Conservation (phyloP, 495 filamentous ascomycete species). For the Sporormia fimetaria region DNA sequence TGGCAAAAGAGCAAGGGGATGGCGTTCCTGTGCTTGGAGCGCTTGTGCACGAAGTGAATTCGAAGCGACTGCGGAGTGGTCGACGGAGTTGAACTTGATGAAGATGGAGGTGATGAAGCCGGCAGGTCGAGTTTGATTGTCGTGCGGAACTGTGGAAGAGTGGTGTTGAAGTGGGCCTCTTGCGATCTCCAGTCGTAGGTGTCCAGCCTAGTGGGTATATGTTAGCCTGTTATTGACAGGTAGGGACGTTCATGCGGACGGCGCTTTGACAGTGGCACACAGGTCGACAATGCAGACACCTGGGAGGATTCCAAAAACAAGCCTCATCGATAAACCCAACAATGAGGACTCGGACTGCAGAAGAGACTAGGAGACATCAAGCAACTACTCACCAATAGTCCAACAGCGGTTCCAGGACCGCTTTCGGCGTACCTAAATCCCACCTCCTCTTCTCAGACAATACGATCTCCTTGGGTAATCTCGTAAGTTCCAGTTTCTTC, state of each 20-base stretch:
- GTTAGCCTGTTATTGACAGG: constrained; percentile 6
- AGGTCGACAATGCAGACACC: too few relatives aligned
- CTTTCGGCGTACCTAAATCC: constrained; percentile 32
- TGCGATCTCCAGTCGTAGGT: constrained; percentile 49
- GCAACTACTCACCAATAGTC: constrained; percentile 30
- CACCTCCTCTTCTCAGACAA: constrained; percentile 21
- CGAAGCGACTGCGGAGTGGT: constrained; percentile 8
- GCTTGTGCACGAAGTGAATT: constrained; percentile 34
- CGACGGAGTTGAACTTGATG: background rate
- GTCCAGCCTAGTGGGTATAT: constrained; percentile 40
- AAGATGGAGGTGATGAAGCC: background rate
- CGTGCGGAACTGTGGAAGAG: constrained; percentile 50
- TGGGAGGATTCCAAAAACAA: too few relatives aligned
- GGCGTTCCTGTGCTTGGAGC: constrained; percentile 24
- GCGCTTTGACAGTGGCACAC: too few relatives aligned
- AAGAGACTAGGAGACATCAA: too few relatives aligned
- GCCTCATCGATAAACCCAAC: too few relatives aligned
- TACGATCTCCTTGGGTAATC: constrained; percentile 29
- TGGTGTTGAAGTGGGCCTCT: constrained; percentile 44
- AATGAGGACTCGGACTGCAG: too few relatives aligned
- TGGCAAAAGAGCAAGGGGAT: constrained; percentile 34
- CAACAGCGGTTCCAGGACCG: constrained; percentile 30
- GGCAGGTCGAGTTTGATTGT: constrained; percentile 30
- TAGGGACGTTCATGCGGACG: constrained; percentile 5
- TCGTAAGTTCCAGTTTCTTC: constrained; percentile 33